Percentiles rank a stretch among this genome's conserved stretches.
phyloP scores from a whole-genome alignment of 2,329 filamentous ascomycete species.

The Ophiostoma piceae region DNA sequence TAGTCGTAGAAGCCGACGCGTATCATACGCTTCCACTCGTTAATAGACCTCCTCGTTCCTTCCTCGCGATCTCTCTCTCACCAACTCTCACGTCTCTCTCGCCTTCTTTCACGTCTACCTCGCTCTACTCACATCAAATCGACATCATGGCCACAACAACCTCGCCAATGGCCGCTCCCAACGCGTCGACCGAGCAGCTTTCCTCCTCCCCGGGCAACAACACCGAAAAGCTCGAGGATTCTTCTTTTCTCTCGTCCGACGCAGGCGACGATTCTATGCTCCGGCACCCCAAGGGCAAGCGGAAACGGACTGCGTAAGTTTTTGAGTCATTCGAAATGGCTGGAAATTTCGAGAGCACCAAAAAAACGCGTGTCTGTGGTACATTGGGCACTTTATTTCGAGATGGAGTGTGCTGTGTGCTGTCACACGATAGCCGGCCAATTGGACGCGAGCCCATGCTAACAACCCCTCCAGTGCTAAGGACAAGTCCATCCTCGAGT shows the following conservation, averaged over 20 bases:
- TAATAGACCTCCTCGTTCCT: background rate
- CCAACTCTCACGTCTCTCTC: background rate
- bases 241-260: conserved; percentile 24
- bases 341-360: background rate
- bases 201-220: conserved; percentile 24
- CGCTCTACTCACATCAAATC: background rate
- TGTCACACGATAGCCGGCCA: background rate
- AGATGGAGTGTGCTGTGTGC: background rate
- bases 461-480: conserved; percentile 56
- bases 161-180: conserved; percentile 14
- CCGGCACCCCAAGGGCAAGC: conserved; percentile 54
- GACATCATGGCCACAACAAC: conserved; percentile 25
- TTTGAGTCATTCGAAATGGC: too few relatives aligned
- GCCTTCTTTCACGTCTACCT: background rate
- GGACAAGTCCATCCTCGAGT: conserved; percentile 83
- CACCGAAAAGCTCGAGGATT: conserved; percentile 24
- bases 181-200: conserved; percentile 21
- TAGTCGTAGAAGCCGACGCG: conserved; percentile 18
- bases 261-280: conserved; percentile 22
- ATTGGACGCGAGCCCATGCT: background rate
- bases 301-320: conserved; percentile 59
- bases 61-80: background rate
- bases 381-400: background rate
- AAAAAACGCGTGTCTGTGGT: conserved; percentile 17
- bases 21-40: conserved; percentile 22